A percentile compares a stretch with the other conserved stretches of the same genome.
phyloP scores from a whole-genome alignment of 2,329 filamentous ascomycete species.

The Colletotrichum salicis region DNA sequence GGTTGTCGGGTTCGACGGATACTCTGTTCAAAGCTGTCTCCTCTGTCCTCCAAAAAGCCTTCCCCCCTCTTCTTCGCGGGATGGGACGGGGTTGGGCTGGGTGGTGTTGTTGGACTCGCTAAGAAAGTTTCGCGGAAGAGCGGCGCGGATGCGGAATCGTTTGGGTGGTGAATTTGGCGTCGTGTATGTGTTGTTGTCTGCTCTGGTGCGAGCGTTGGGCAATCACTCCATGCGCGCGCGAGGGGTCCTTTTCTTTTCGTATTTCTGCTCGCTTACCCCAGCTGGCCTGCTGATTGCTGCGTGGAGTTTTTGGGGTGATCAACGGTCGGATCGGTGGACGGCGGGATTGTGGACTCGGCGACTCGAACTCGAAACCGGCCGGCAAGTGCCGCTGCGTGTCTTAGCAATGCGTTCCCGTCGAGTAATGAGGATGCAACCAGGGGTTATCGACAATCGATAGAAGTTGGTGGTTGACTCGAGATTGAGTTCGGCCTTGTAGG shows the following conservation, averaged over 20 bases:
- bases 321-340: slow-evolving; percentile 10
- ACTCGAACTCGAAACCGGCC: slow-evolving; percentile 32
- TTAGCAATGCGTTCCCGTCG: slow-evolving; percentile 21
- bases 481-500: not conserved
- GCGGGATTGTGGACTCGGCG: slow-evolving; percentile 21
- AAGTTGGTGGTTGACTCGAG: not conserved
- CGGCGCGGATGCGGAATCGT: slow-evolving; percentile 13
- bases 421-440: not conserved
- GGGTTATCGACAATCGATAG: not conserved
- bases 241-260: slow-evolving; percentile 4
- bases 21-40: not conserved
- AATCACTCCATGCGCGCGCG: slow-evolving; percentile 35
- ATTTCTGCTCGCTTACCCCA: slow-evolving; percentile 16
- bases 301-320: slow-evolving; percentile 5
- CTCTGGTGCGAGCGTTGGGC: slow-evolving; percentile 24
- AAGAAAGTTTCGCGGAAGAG: not conserved
- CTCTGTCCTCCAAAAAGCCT: not conserved
- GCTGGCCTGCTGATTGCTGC: slow-evolving; percentile 1
- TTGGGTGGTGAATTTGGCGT: not conserved
- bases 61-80: slow-evolving; percentile 5
- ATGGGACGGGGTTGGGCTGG: not conserved
- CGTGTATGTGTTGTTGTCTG: not conserved
- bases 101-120: slow-evolving; percentile 6
- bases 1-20: not conserved
- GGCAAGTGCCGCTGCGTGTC: slow-evolving; percentile 31